Evolutionary conservation across 2,329 filamentous ascomycete species (phyloP), one percentile per base, ranked within the genome.

Genomic region (Verticillium klebahnii): DNA sequence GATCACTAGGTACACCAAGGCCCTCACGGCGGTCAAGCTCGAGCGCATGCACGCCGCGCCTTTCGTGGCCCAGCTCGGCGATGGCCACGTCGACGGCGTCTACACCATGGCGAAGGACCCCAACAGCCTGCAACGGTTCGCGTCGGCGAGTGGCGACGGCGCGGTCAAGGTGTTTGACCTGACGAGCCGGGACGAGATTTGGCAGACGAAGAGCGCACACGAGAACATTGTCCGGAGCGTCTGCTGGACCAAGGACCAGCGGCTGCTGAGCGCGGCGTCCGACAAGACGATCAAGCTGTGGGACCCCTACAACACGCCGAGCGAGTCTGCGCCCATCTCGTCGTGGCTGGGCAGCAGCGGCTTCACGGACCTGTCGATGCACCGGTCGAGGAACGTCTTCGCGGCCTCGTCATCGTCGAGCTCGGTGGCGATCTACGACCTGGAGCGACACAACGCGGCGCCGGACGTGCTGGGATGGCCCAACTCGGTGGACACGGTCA

Each of bases 201-300:
- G 91, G 89, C 84, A 91, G 69, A 84, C 85, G 3, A 65, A 61
- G 63, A 87, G 90, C 65, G 94, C 93, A 29, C 96, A 99, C 73
- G 91, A 97, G 69, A 96, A 96, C 68, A 89, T 97, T 55, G 92
- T 98, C 68, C 97, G 96, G 80, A 91, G 90, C 15, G 82, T 97
- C 72, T 90, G 89, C 68, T 99, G 94, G 90, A 97, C 93, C 3
- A 84, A 86, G 55, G 92, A 96, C 69, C 85, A 89, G 71, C 94
- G 93, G 72, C 81, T 98, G 15, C 79, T 98, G 56, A 94, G 92
- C 1, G 97, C 93, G 72, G 93, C 91, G 6, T 89, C 87, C 63
- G 95, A 99, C 76, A 87, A 88, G 67, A 90, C 91, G 4, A 85
- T 98, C 70, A 97, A 98, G 75, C 80, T 99, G 36, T 97, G 91